Percentiles rank a stretch among this genome's conserved stretches.
These are phyloP conservation scores for Pilaira anomala DNA, from an alignment of 192 early-diverging fungal genomes.

Conservation along the genomic window DNA sequence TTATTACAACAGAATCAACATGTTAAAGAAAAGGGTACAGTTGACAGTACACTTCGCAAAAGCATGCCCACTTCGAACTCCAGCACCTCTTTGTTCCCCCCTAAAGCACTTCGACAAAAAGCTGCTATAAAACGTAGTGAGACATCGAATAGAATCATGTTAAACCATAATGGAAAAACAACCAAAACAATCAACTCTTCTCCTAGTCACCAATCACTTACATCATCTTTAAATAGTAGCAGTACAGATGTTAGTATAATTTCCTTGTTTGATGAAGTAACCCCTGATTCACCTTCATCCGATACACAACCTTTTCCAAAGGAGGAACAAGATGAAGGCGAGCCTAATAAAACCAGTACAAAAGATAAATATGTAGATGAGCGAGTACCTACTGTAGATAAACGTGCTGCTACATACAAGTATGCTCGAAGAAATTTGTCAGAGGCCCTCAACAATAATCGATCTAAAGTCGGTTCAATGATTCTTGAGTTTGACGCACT, in stretches of 20 bases:
- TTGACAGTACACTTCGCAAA: background rate
- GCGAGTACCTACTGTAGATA: background rate
- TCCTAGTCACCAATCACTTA: background rate
- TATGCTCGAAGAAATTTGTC: slow-evolving; percentile 17
- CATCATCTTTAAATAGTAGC: background rate
- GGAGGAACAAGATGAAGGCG: background rate
- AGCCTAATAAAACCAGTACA: background rate
- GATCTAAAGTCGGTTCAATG: slow-evolving; percentile 28
- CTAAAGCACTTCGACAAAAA: slow-evolving; percentile 18
- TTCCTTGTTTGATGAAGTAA: background rate
- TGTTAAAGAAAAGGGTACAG: slow-evolving; percentile 12
- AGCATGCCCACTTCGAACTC: slow-evolving; percentile 11
- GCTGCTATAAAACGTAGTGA: slow-evolving; percentile 22
- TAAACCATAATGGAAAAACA: background rate
- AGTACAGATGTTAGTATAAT: background rate
- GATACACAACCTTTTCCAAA: background rate
- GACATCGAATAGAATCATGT: slow-evolving; percentile 1
- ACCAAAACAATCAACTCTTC: background rate
- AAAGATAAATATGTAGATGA: background rate
- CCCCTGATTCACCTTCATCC: background rate
- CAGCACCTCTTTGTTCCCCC: slow-evolving; percentile 11
- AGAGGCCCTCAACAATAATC: background rate
- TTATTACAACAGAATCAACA: slow-evolving; percentile 41
- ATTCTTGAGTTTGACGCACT: slow-evolving; percentile 32
- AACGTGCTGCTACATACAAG: slow-evolving; percentile 29